Percentiles rank a stretch among this genome's conserved stretches.
phyloP scores from a whole-genome alignment of 495 filamentous ascomycete genomes.

The Darksidea phi region DNA sequence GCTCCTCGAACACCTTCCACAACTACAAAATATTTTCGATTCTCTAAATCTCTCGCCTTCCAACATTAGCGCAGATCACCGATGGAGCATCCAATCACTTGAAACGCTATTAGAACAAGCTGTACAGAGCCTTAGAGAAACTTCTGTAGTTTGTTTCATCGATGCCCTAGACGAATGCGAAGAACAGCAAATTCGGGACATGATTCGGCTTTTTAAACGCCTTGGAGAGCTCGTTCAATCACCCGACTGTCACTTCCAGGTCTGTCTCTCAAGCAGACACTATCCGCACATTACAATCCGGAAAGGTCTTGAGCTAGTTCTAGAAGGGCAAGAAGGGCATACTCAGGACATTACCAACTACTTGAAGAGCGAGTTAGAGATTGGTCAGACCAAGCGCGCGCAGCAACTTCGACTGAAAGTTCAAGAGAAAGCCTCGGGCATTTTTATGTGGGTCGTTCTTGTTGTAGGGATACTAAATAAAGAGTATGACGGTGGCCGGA shows the following conservation, averaged over 20 bases:
- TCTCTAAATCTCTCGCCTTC: not conserved
- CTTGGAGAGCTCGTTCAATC: slow-evolving; percentile 9
- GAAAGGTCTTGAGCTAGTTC: slow-evolving; percentile 37
- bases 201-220: slow-evolving; percentile 14
- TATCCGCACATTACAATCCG: slow-evolving; percentile 49
- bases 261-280: slow-evolving; percentile 54
- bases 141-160: slow-evolving; percentile 14
- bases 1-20: slow-evolving; percentile 19
- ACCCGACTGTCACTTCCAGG: not conserved
- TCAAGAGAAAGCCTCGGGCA: slow-evolving; percentile 10
- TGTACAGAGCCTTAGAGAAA: not conserved
- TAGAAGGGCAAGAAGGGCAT: slow-evolving; percentile 33
- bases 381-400: slow-evolving; percentile 14
- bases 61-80: slow-evolving; percentile 6
- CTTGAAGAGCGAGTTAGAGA: slow-evolving; percentile 17
- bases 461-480: slow-evolving; percentile 22
- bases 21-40: slow-evolving; percentile 5
- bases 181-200: slow-evolving; percentile 16
- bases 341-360: slow-evolving; percentile 24
- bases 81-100: slow-evolving; percentile 14
- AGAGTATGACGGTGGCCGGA: slow-evolving; percentile 12
- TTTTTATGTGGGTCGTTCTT: slow-evolving; percentile 32
- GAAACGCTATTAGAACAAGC: slow-evolving; percentile 16
- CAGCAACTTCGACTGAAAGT: slow-evolving; percentile 10
- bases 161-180: slow-evolving; percentile 31